Evolutionary conservation across 2,329 filamentous ascomycete genomes (phyloP).

Genomic region (Furcasterigmium furcatum): DNA sequence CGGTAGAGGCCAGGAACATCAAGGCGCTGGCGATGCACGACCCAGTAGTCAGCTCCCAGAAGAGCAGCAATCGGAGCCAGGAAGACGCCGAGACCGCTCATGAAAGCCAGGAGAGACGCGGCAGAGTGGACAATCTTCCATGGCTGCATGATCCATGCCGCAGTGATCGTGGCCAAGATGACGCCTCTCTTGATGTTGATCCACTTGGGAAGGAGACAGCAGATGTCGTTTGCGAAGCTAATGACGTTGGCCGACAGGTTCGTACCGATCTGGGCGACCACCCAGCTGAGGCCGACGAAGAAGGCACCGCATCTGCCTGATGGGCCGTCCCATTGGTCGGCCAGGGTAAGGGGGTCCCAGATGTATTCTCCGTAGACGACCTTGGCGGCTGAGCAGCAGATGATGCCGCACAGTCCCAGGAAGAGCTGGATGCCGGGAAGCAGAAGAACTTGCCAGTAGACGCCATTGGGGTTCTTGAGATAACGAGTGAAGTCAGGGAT

Average conservation of each 20-base stretch:
- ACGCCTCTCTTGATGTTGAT: slow-evolving; percentile 55
- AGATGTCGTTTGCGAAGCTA: slow-evolving; percentile 52
- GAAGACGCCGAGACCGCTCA: slow-evolving; percentile 58
- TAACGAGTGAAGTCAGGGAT: no score
- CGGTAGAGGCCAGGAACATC: slow-evolving; percentile 34
- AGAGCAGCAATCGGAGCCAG: slow-evolving; percentile 62
- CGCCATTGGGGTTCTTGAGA: no score
- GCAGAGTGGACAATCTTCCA: slow-evolving; percentile 64
- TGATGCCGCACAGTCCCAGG: slow-evolving; percentile 47
- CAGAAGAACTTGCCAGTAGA: no score
- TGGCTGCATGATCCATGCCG: slow-evolving; percentile 57
- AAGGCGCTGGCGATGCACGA: slow-evolving; percentile 49
- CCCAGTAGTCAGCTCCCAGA: slow-evolving; percentile 58
- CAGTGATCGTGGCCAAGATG: slow-evolving; percentile 48
- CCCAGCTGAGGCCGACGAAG: slow-evolving; percentile 50
- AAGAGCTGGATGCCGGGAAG: slow-evolving; percentile 5
- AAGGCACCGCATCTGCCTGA: slow-evolving; percentile 39
- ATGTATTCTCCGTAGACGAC: slow-evolving; percentile 35
- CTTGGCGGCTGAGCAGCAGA: slow-evolving; percentile 49
- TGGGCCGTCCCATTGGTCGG: slow-evolving; percentile 38
- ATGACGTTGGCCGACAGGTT: slow-evolving; percentile 56
- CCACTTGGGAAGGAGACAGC: slow-evolving; percentile 46
- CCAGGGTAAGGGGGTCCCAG: slow-evolving; percentile 47
- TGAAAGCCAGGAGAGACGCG: slow-evolving; percentile 58
- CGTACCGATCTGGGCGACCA: slow-evolving; percentile 51